A percentile compares a stretch with the other conserved stretches of the same genome.
phyloP scores from a whole-genome alignment of 1,284 basidiomycete species.

The Cutaneotrichosporon mucoides region DNA sequence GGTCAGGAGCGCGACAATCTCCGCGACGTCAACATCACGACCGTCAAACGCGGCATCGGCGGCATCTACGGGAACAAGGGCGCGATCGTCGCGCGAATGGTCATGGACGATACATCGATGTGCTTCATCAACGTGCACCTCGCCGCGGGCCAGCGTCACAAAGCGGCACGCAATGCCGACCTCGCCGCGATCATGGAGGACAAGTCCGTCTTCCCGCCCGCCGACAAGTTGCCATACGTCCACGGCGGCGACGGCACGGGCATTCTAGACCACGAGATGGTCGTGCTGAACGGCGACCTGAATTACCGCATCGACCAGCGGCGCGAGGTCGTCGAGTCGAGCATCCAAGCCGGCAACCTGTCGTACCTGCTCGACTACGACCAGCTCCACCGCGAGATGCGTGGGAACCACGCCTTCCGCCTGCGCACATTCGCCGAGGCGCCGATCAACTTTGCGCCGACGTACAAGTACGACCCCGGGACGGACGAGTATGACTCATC shows the following conservation, averaged over 20 bases:
- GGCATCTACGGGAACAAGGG: conserved; percentile 97
- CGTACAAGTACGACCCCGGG: conserved; percentile 90
- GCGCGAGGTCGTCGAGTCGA: conserved; percentile 69
- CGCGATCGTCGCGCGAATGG: conserved; percentile 82
- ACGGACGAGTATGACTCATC: conserved; percentile 78
- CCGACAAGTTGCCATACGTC: conserved; percentile 64
- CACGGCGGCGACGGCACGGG: conserved; percentile 89
- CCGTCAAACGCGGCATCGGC: conserved; percentile 82
- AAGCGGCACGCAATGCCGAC: conserved; percentile 79
- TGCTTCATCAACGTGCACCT: conserved; percentile 96
- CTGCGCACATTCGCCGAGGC: conserved; percentile 79
- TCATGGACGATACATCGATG: conserved; percentile 84
- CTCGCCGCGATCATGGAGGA: conserved; percentile 79
- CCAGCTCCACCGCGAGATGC: conserved; percentile 85
- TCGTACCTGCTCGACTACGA: conserved; percentile 69
- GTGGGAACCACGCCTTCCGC: conserved; percentile 76
- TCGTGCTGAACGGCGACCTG: conserved; percentile 67
- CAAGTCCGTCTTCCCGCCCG: conserved; percentile 61
- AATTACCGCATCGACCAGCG: conserved; percentile 87
- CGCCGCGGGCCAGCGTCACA: conserved; percentile 83
- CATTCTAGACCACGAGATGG: conserved; percentile 90
- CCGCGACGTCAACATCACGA: conserved; percentile 68
- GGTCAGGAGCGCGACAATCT: conserved; percentile 51
- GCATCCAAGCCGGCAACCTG: conserved; percentile 64
- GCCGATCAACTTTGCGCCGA: conserved; percentile 74